Base-by-base conservation (phyloP, 2,329 filamentous ascomycete species). In the Penicillium sp. region DNA sequence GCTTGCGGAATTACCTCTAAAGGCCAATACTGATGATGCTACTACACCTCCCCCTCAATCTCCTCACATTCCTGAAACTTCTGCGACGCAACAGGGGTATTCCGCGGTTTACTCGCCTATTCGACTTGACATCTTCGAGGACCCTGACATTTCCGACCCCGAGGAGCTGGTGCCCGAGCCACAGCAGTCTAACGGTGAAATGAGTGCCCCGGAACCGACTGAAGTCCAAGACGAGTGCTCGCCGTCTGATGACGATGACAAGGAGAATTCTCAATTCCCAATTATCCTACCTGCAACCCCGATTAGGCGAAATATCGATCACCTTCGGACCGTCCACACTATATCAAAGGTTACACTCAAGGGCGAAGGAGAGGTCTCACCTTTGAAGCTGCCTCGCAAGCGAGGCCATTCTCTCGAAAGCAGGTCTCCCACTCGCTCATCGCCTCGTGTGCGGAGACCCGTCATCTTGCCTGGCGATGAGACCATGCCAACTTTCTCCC, bases 311-410 rank as follows among this genome's bases (percentile, higher is more conserved):
- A 68, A 69, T 16, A 75, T 77, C 0, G 68, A 80, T n/a, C 77
- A 74, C n/a, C 80, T 81, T 56, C 79, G 80, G 44, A 78, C 82
- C n/a, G 85, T 89, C 62, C 85, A 90, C 72, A 93, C 90, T 0
- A 87, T 90, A 0, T 90, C 88, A 27, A 93, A 92, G 75, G 86
- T 93, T 4, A 89, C 90, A 1, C 77, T 93, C 41, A 91, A 91
- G 73, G 80, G 86, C 3, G 87, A 87, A 24, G 88, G 79, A 14
- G 75, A 81, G 6, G 72, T 79, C 2, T 81, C 80, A 9, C 79
- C 81, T 50, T 59, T 80, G 64, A 78, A 78, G 60, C 61, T 79
- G 55, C 69, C 78, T 56, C 73, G 79, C 59, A 76, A 83, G 71
- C 67, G 81, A 65, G 73, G 79, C 56, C 85, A 67, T 75, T 89